Evolutionary conservation across 208 protist species (phyloP).

Genomic region (Leishmania amazonensis): DNA sequence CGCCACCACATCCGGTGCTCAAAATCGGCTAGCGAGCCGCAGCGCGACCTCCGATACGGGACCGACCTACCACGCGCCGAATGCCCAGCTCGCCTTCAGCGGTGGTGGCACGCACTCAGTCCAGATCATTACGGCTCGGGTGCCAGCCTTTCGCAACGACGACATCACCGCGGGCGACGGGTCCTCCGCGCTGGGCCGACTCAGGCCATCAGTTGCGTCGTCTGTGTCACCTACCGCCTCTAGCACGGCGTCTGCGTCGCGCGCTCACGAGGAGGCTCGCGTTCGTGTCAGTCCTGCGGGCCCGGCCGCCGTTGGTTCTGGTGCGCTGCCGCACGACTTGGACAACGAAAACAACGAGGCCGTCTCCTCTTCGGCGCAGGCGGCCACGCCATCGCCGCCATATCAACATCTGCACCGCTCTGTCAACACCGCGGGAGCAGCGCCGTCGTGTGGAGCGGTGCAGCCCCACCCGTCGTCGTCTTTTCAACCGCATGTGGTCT

Average conservation of each 20-base stretch:
- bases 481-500: neutral
- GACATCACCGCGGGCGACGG: slow-evolving; percentile 12
- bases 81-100: slow-evolving; percentile 29
- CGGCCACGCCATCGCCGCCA: slow-evolving; percentile 16
- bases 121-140: slow-evolving; percentile 23
- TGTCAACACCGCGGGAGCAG: neutral
- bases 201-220: neutral
- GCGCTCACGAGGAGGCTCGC: neutral
- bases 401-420: slow-evolving; percentile 1
- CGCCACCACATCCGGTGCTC: neutral
- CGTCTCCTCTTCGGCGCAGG: slow-evolving; percentile 1
- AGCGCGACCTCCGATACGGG: slow-evolving; percentile 5
- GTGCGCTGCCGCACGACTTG: neutral
- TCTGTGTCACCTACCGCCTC: neutral
- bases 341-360: neutral
- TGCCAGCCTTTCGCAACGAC: slow-evolving; percentile 36
- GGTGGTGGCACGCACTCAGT: slow-evolving; percentile 26
- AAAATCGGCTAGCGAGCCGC: neutral
- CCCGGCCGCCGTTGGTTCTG: neutral
- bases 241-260: neutral
- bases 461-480: neutral
- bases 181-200: neutral
- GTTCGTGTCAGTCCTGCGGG: neutral
- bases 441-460: neutral
- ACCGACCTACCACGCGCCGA: slow-evolving; percentile 14